phyloP scores from a whole-genome alignment of 768 basidiomycete species.

The Trichaptum fuscoviolaceum region DNA sequence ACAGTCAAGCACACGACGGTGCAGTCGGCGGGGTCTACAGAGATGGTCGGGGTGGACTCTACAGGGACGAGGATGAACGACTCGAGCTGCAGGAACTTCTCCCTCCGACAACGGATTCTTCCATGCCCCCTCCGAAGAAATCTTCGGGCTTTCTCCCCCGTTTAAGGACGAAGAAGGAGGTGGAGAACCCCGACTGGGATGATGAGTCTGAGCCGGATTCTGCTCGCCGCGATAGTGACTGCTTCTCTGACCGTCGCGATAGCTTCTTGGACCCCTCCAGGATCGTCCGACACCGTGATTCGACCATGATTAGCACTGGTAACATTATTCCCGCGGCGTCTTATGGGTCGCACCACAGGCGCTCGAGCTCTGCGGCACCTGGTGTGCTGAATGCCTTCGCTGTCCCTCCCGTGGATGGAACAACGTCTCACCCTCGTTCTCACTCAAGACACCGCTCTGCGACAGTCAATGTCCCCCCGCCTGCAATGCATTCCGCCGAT shows the following conservation, averaged over 20 bases:
- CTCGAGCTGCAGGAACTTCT: constrained; percentile 64
- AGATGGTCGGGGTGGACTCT: constrained; percentile 57
- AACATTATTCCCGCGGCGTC: background rate
- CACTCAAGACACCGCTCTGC: constrained; percentile 36
- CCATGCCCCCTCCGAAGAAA: constrained; percentile 17
- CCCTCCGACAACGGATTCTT: constrained; percentile 18
- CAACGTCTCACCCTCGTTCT: constrained; percentile 14
- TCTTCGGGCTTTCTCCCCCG: constrained; percentile 18
- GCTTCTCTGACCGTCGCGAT: constrained; percentile 20
- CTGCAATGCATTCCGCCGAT: constrained; percentile 12
- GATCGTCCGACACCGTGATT: constrained; percentile 14
- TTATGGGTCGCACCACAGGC: background rate
- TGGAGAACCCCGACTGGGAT: background rate
- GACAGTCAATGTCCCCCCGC: constrained; percentile 33
- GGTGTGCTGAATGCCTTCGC: constrained; percentile 1
- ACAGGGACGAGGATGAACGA: constrained; percentile 70
- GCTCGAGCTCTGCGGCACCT: background rate
- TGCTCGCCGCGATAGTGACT: constrained; percentile 32
- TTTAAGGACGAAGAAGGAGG: background rate
- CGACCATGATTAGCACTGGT: background rate
- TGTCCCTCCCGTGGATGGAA: constrained; percentile 12
- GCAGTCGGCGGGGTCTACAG: constrained; percentile 49
- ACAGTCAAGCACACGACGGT: constrained; percentile 37
- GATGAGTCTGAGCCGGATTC: constrained; percentile 30
- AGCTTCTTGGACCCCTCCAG: constrained; percentile 15